These are phyloP conservation scores for Calocybe indica DNA, from an alignment of 768 basidiomycete genomes.

Conservation along the genomic window DNA sequence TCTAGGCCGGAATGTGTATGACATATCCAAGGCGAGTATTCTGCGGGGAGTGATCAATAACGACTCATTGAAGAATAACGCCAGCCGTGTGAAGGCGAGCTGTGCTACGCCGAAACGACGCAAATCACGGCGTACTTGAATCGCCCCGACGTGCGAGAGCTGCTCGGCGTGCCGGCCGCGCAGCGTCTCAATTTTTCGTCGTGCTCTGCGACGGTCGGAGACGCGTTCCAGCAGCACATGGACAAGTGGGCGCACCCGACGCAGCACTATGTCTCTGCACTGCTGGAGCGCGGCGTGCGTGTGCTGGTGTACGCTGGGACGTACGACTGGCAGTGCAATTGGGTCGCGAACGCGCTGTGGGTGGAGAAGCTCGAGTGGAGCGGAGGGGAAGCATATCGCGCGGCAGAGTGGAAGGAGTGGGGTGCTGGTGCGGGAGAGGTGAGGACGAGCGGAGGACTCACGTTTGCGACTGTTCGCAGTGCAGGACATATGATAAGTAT, in stretches of 20 bases:
- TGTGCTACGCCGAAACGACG: constrained; percentile 15
- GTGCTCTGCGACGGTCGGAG: constrained; percentile 47
- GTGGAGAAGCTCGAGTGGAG: constrained; percentile 70
- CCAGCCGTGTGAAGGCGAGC: constrained; percentile 15
- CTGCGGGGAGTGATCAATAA: too few relatives aligned
- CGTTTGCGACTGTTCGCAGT: constrained; percentile 31
- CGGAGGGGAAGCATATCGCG: constrained; percentile 45
- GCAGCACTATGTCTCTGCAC: constrained; percentile 54
- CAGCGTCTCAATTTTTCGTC: constrained; percentile 40
- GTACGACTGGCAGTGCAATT: constrained; percentile 79
- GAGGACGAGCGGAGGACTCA: constrained; percentile 27
- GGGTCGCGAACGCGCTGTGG: constrained; percentile 75
- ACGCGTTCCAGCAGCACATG: constrained; percentile 46
- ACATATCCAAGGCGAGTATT: constrained; percentile 15
- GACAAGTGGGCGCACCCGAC: constrained; percentile 48
- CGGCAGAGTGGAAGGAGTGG: constrained; percentile 54
- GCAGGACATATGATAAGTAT: constrained; percentile 56
- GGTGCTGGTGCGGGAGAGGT: constrained; percentile 43
- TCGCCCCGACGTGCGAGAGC: constrained; percentile 11
- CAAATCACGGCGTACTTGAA: constrained; percentile 14
- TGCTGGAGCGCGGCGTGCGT: constrained; percentile 73
- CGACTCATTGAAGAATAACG: neutral
- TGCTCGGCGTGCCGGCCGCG: constrained; percentile 18
- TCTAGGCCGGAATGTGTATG: constrained; percentile 18
- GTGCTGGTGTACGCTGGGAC: constrained; percentile 72